These are phyloP conservation scores for Glonium stellatum DNA, from an alignment of 495 filamentous ascomycete genomes.

Conservation along the genomic window DNA sequence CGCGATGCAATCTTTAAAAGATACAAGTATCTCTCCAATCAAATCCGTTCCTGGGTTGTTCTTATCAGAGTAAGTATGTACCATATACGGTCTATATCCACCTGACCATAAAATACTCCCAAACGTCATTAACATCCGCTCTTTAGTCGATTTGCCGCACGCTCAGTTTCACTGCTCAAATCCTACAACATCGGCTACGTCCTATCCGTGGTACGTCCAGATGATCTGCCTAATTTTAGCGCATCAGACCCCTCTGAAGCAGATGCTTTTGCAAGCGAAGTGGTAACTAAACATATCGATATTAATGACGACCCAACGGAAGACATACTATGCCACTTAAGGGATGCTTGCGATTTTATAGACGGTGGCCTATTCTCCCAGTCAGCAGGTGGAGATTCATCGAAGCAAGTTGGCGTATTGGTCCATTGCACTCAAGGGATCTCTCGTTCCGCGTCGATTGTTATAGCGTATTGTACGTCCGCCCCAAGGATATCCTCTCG, in stretches of 20 bases:
- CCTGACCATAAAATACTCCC: no score
- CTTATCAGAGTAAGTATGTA: no score
- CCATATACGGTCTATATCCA: no score
- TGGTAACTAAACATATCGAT: not conserved
- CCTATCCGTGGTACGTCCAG: not conserved
- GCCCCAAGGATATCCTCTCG: no score
- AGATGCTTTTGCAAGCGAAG: not conserved
- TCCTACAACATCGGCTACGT: not conserved
- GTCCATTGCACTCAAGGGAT: conserved; percentile 7
- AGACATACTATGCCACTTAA: conserved; percentile 2
- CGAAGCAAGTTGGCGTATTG: not conserved
- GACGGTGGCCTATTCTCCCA: not conserved
- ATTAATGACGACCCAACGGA: conserved; percentile 5
- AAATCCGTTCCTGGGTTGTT: no score
- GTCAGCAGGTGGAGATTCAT: not conserved
- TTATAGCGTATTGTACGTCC: not conserved
- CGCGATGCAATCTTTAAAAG: no score
- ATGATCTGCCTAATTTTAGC: not conserved
- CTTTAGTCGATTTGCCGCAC: not conserved
- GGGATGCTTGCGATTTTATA: conserved; percentile 5
- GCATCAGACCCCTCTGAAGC: no score
- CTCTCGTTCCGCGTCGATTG: conserved; percentile 2
- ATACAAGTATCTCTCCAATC: no score
- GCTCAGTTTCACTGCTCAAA: not conserved
- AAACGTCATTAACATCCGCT: no score